Evolutionary conservation across 768 basidiomycete genomes (phyloP).

Genomic region (Podaxis mareebaensis): DNA sequence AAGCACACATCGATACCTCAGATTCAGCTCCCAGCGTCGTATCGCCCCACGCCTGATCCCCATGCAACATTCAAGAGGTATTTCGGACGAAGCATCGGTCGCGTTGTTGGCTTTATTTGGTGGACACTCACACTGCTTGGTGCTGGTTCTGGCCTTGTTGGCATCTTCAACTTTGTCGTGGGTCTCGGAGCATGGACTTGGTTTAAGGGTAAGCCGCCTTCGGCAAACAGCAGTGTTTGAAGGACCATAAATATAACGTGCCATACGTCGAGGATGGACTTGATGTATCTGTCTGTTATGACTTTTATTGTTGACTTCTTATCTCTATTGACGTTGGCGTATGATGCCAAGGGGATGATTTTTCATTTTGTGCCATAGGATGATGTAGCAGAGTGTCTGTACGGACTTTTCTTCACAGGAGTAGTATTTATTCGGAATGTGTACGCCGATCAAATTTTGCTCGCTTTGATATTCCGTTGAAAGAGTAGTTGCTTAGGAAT

Average conservation of each 20-base stretch:
- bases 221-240: conserved; percentile 13
- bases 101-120: conserved; percentile 79
- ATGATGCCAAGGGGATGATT: not conserved
- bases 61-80: conserved; percentile 57
- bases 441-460: not conserved
- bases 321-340: not conserved
- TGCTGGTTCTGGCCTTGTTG: conserved; percentile 70
- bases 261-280: not conserved
- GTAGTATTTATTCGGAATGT: not conserved
- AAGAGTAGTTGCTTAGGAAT: not conserved
- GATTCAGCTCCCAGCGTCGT: conserved; percentile 51
- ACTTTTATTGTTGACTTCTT: not conserved
- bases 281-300: not conserved
- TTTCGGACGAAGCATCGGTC: conserved; percentile 67
- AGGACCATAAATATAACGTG: not conserved
- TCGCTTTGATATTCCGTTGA: not conserved
- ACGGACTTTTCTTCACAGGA: not conserved
- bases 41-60: conserved; percentile 55
- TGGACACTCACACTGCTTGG: conserved; percentile 74
- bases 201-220: conserved; percentile 42
- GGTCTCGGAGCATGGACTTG: conserved; percentile 66
- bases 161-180: conserved; percentile 71
- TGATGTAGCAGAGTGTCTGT: not conserved
- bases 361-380: not conserved
- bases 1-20: conserved; percentile 37